These are phyloP conservation scores for Wickerhamiella infanticola DNA, from an alignment of 1,139 yeast species.

Conservation along the genomic window DNA sequence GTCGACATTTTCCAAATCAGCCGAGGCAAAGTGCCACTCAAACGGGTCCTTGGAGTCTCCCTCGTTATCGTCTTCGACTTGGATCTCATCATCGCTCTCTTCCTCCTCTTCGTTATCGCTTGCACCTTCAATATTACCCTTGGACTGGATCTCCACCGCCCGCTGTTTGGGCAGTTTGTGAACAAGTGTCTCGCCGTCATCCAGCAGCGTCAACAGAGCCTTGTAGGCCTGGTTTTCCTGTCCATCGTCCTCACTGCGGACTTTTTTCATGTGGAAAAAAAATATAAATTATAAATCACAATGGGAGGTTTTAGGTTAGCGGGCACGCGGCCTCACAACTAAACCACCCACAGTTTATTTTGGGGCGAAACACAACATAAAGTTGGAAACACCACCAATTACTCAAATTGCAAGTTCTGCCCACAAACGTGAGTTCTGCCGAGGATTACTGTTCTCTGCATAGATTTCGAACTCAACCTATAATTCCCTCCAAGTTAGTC, in stretches of 20 bases:
- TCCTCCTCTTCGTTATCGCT: conserved; percentile 8
- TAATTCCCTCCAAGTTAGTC: too few species aligned
- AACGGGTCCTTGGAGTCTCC: conserved; percentile 40
- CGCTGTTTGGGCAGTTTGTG: conserved; percentile 2
- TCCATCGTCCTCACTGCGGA: neutral
- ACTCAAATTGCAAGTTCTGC: too few species aligned
- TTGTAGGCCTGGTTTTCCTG: conserved; percentile 37
- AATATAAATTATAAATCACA: neutral
- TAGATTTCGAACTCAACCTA: too few species aligned
- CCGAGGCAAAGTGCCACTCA: conserved; percentile 54
- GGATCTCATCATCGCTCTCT: conserved; percentile 21
- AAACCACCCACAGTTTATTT: too few species aligned
- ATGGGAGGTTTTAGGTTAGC: too few species aligned
- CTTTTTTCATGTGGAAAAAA: neutral
- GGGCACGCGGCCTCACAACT: too few species aligned
- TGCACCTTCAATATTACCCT: conserved; percentile 13
- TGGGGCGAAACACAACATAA: too few species aligned
- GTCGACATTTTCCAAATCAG: conserved; percentile 24
- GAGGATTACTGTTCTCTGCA: too few species aligned
- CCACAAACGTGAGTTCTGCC: too few species aligned
- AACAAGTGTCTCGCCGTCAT: conserved; percentile 31
- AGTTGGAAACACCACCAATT: too few species aligned
- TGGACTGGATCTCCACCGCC: neutral
- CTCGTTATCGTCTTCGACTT: conserved; percentile 27
- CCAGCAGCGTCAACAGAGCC: conserved; percentile 58